These are phyloP conservation scores for Pilaira anomala DNA, from an alignment of 192 early-diverging fungal genomes.

Conservation along the genomic window DNA sequence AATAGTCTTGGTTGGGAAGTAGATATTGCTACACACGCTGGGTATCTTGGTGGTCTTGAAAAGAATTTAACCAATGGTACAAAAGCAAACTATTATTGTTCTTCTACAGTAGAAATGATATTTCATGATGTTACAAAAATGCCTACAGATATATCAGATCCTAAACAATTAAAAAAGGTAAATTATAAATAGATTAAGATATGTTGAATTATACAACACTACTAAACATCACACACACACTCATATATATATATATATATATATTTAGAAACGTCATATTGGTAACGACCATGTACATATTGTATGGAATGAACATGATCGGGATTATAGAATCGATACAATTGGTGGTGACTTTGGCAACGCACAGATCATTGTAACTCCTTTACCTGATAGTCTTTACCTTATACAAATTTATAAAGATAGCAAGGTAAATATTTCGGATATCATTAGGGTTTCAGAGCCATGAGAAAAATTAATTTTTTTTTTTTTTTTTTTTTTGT, in stretches of 20 bases:
- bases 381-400: conserved; percentile 63
- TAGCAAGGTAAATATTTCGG: conserved; percentile 30
- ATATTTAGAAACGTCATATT: conserved; percentile 87
- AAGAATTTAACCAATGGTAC: conserved; percentile 72
- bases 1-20: conserved; percentile 91
- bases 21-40: conserved; percentile 76
- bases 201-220: conserved; percentile 11
- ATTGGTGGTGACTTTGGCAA: conserved; percentile 99
- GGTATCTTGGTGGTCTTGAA: conserved; percentile 88
- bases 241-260: no score
- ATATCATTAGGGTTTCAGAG: neutral
- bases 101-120: conserved; percentile 80
- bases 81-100: conserved; percentile 79
- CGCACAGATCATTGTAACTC: conserved; percentile 87
- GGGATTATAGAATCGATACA: conserved; percentile 82
- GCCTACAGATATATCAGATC: conserved; percentile 77
- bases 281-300: conserved; percentile 99
- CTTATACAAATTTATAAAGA: conserved; percentile 61
- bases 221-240: neutral
- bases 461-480: neutral
- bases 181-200: neutral
- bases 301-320: conserved; percentile 93
- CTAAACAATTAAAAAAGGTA: conserved; percentile 92
- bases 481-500: neutral
- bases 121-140: conserved; percentile 91